These are phyloP conservation scores for Claviceps sp. DNA, from an alignment of 2,329 filamentous ascomycete species.

Conservation along the genomic window DNA sequence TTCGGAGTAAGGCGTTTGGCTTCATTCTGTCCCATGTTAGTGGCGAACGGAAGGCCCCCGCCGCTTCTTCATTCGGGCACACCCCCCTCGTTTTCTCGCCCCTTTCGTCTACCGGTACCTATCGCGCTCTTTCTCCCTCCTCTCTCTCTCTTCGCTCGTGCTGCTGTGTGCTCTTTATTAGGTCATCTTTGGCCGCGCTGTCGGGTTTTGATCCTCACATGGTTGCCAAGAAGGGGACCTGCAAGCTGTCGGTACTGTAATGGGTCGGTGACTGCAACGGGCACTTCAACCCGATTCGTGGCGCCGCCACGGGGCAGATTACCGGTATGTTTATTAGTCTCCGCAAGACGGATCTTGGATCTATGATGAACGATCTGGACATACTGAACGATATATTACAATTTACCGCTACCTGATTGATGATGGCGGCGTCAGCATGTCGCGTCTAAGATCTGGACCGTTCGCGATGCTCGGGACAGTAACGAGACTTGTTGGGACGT, in stretches of 20 bases:
- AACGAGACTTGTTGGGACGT: no score
- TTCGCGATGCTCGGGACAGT: no score
- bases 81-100: neutral
- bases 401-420: neutral
- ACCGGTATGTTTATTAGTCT: no score
- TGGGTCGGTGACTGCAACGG: slow-evolving; percentile 3
- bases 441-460: no score
- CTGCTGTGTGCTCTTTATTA: neutral
- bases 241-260: slow-evolving; percentile 3
- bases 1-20: no score
- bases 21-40: no score
- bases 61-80: neutral
- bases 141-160: neutral
- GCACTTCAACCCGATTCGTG: neutral
- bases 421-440: neutral
- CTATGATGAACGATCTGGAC: no score
- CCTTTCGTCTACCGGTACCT: neutral
- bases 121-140: neutral
- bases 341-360: no score
- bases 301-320: neutral
- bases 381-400: neutral
- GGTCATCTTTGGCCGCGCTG: neutral
- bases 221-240: neutral
- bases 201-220: neutral
- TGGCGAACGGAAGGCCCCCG: no score